A percentile compares a stretch with the other conserved stretches of the same genome.
phyloP scores from a whole-genome alignment of 1,284 basidiomycete species.

The Leucoagaricus sp. region DNA sequence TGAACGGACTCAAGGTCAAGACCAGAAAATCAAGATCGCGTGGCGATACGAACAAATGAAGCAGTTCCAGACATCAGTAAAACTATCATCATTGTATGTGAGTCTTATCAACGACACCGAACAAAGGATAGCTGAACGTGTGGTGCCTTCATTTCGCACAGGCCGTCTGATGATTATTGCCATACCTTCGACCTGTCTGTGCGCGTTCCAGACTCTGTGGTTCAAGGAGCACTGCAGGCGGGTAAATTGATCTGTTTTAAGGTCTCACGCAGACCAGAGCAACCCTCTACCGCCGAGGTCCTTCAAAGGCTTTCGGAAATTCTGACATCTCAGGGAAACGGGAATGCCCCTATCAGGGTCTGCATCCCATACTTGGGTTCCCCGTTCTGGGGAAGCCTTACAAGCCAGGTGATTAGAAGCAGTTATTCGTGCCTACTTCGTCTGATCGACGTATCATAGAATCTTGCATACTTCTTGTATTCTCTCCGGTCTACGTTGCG shows the following conservation, averaged over 20 bases:
- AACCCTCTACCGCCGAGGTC: conserved; percentile 16
- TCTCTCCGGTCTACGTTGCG: conserved; percentile 65
- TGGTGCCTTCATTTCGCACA: conserved; percentile 28
- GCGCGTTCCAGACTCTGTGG: conserved; percentile 50
- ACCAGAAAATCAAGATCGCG: conserved; percentile 79
- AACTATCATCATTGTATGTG: conserved; percentile 48
- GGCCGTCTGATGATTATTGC: conserved; percentile 64
- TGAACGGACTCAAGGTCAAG: conserved; percentile 36
- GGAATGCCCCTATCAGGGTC: conserved; percentile 51
- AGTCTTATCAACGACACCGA: conserved; percentile 20
- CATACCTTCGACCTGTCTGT: conserved; percentile 72
- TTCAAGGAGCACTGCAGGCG: conserved; percentile 43
- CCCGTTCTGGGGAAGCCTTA: conserved; percentile 68
- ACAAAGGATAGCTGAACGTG: conserved; percentile 1
- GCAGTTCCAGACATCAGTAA: conserved; percentile 86
- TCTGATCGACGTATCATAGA: conserved; percentile 41
- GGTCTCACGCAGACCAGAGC: conserved; percentile 16
- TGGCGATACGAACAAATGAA: conserved; percentile 96
- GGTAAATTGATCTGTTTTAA: conserved; percentile 41
- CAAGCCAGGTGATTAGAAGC: conserved; percentile 47
- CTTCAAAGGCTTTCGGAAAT: conserved; percentile 10
- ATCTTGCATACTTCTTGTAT: conserved; percentile 71
- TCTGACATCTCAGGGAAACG: conserved; percentile 20
- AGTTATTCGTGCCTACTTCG: not conserved
- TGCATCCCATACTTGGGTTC: conserved; percentile 75